Percentiles rank a stretch among this genome's conserved stretches.
These are phyloP conservation scores for Psilocybe tampanensis DNA, from an alignment of 768 basidiomycete genomes.

Conservation along the genomic window DNA sequence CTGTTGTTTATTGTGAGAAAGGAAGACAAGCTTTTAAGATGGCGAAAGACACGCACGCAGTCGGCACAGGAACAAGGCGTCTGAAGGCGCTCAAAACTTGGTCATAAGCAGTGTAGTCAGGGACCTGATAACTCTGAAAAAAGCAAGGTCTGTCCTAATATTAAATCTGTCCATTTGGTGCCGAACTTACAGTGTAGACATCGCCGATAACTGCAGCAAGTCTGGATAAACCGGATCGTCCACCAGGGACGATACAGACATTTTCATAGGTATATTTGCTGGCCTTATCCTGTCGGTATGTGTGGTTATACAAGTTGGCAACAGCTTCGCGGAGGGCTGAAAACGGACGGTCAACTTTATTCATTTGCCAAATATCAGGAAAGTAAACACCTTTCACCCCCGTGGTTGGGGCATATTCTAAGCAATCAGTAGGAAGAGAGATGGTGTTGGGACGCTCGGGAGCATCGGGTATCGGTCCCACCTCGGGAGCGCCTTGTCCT, in stretches of 20 bases:
- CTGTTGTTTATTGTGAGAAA: slow-evolving; percentile 12
- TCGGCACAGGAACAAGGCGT: slow-evolving; percentile 88
- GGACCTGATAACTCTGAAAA: slow-evolving; percentile 80
- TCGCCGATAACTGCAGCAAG: slow-evolving; percentile 92
- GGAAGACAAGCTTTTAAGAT: neutral
- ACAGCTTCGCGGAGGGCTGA: slow-evolving; percentile 86
- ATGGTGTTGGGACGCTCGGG: slow-evolving; percentile 67
- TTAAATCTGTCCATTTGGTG: neutral
- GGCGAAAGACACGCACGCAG: slow-evolving; percentile 57
- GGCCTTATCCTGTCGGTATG: slow-evolving; percentile 78
- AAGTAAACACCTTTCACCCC: slow-evolving; percentile 71
- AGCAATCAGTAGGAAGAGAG: slow-evolving; percentile 65
- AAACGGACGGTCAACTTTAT: neutral
- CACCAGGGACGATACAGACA: slow-evolving; percentile 93
- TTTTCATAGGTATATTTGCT: slow-evolving; percentile 93
- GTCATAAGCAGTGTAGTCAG: slow-evolving; percentile 90
- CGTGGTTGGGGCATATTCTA: slow-evolving; percentile 93
- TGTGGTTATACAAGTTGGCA: slow-evolving; percentile 85
- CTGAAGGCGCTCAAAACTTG: slow-evolving; percentile 86
- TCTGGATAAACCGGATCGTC: slow-evolving; percentile 86
- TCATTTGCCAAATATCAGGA: neutral
- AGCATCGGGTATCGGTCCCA: slow-evolving; percentile 81
- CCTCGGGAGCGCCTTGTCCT: slow-evolving; percentile 92
- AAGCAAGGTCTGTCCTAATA: neutral
- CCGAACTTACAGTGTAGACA: slow-evolving; percentile 68